Percentiles rank a stretch among this genome's conserved stretches.
Conservation (phyloP, 805 yeast species). For the Myxozyma neotropica region DNA sequence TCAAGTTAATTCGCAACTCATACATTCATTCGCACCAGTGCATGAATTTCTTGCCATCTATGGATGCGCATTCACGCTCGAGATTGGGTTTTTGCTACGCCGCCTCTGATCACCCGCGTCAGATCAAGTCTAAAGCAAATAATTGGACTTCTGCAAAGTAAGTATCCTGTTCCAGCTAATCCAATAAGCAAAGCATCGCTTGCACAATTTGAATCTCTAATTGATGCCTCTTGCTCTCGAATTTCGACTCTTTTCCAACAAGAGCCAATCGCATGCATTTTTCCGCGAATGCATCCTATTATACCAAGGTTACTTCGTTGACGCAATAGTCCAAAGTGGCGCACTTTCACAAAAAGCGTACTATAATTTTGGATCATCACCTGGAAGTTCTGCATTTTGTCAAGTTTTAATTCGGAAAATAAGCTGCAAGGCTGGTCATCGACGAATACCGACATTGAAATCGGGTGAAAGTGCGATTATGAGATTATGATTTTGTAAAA, state of each 20-base stretch:
- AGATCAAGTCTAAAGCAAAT: not conserved
- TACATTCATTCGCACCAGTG: not conserved
- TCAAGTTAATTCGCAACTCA: not conserved
- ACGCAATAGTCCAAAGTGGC: conserved; percentile 8
- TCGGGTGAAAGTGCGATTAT: conserved; percentile 5
- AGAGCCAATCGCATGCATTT: conserved; percentile 2
- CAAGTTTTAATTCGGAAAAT: conserved; percentile 2
- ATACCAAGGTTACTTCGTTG: conserved; percentile 9
- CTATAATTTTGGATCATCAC: conserved; percentile 9
- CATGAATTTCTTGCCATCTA: conserved; percentile 11
- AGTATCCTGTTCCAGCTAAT: not conserved
- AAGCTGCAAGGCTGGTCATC: not conserved
- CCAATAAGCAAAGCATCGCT: not conserved
- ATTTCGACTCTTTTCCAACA: not conserved
- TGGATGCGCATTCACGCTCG: conserved; percentile 4
- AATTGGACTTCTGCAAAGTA: not conserved
- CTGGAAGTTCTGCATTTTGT: not conserved
- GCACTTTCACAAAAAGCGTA: not conserved
- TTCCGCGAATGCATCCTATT: conserved; percentile 5
- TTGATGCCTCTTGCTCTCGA: not conserved
- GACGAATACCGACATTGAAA: not conserved
- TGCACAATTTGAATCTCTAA: not conserved
- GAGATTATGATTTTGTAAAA: not conserved
- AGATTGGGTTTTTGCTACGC: not conserved
- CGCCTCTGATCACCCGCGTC: not conserved